Base-by-base conservation (phyloP, 345 rosid species). In the Citrus medica region DNA sequence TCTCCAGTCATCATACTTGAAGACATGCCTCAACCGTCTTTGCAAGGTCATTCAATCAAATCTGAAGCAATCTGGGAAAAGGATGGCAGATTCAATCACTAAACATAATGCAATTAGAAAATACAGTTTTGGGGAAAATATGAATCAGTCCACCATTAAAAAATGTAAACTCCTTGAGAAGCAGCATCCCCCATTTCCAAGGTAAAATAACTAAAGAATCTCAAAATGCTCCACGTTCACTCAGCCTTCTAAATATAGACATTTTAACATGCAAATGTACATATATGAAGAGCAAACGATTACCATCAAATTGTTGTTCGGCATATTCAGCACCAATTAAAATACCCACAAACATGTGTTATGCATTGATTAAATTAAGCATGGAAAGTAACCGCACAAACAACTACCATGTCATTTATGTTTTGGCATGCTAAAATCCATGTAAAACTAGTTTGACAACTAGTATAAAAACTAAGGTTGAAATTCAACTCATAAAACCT, bases 1-100 rank as follows among this genome's bases (percentile, higher is more conserved):
- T 90, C 94, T 77, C 91, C 92, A 2, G 83, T 77, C 78, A 76
- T 76, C 82, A 76, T 84, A 73, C 88, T 87, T 51, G 94, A 90
- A 69, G 88, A 76, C 90, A 89, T 90, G 75, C 38, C 82, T 84
- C 70, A 72, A 55, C 56, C 40, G 80, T 66, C 24, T 69, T 75
- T 65, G 83, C 84, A 85, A 79, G 91, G 76, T 87, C 92, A 85
- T 83, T 67, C 90, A 89, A 85, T 70, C 82, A 72, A 83, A 67
- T 79, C 79, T 71, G 32, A 64, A 73, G 58, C 73, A 75, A 73
- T 80, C 90, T 87, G 82, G 72, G 32, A 28, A 12, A 76, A 53
- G 37, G 13, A 46, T 67, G 24, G 55, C 2, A 61, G 67, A 6
- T 38, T 67, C 67, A 60, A 73, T 74, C 74, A 67, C 70, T 10